These are phyloP conservation scores for Peterozyma toletana DNA, from an alignment of 805 yeast genomes.

Conservation along the genomic window DNA sequence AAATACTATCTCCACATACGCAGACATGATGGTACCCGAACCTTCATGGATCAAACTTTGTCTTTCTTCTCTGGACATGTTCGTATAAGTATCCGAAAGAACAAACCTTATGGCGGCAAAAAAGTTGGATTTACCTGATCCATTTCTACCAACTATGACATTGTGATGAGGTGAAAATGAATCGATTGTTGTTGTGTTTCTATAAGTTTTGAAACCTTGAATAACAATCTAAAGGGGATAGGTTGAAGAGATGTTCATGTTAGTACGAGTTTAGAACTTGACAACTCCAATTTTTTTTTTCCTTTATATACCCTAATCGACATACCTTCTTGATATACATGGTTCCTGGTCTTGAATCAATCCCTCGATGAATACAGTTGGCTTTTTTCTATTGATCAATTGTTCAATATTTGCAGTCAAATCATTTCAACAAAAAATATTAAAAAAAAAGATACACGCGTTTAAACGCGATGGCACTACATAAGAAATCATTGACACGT, in stretches of 20 bases:
- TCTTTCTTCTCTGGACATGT: conserved; percentile 78
- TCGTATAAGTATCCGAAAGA: conserved; percentile 80
- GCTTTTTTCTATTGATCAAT: too few species aligned
- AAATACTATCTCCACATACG: conserved; percentile 84
- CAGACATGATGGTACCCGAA: conserved; percentile 83
- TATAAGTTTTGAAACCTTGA: conserved; percentile 92
- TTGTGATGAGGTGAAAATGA: conserved; percentile 75
- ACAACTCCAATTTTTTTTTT: too few species aligned
- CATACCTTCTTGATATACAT: conserved; percentile 24
- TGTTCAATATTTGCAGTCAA: too few species aligned
- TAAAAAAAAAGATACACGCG: too few species aligned
- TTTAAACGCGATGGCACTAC: too few species aligned
- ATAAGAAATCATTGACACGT: too few species aligned
- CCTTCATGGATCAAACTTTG: conserved; percentile 88
- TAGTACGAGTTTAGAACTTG: too few species aligned
- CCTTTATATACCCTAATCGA: background rate
- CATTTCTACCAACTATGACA: conserved; percentile 87
- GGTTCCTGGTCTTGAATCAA: background rate
- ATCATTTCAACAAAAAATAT: too few species aligned
- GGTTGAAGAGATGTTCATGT: background rate
- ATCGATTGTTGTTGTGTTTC: conserved; percentile 72
- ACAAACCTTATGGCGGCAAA: conserved; percentile 94
- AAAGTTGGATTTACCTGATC: conserved; percentile 95
- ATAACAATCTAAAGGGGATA: conserved; percentile 45
- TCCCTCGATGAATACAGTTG: too few species aligned